Evolutionary conservation across 1,139 yeast genomes (phyloP), one percentile per base, ranked within the genome.

Genomic region (Hemisphaericaspora subhashii): DNA sequence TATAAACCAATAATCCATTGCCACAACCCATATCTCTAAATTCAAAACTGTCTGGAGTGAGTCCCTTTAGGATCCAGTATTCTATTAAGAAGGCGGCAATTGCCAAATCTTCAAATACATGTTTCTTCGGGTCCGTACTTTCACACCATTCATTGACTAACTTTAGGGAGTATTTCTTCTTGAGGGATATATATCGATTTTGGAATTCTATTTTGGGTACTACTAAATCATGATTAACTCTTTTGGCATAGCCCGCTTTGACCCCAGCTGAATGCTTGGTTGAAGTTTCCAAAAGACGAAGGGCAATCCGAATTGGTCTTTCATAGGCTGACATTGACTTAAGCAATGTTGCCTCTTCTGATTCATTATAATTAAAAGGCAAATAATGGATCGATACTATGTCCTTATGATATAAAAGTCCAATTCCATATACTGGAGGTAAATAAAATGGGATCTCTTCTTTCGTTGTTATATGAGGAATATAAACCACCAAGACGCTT

Each of bases 21-120:
- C 98, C 98, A 65, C 98, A 92, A 0, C 98, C 98, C 41, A 90
- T 61, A 59, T 92, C 98, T 44, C 94, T 74, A 55, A 90, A 90
- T 48, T 83, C 81, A 56, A 87, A 80, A 2, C 64, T 55, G 24
- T 68, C 67, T 28, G 61, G 61, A 26, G 64, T 56, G 48, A 83
- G 86, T 5, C 37, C 35, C 41, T 78, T 77, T 33, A 73, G 66
- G 6, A 65, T 66, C 98, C 98, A 90, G 28, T 87, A 72, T 58
- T 87, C 96, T n/a, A 90, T 85, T 43, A 92, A 68, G 52, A 90
- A 92, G 0, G 98, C 96, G 0, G 98, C 98, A 50, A 92, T 90
- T 2, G 96, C 95, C 40, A 92, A 75, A 57, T 92, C 98, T 66
- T 92, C 98, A 64, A 90, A 92, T 0, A 90, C 98, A 62, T 92